Base-by-base conservation (phyloP, 2,329 filamentous ascomycete genomes). In the Fusarium decemcellulare region DNA sequence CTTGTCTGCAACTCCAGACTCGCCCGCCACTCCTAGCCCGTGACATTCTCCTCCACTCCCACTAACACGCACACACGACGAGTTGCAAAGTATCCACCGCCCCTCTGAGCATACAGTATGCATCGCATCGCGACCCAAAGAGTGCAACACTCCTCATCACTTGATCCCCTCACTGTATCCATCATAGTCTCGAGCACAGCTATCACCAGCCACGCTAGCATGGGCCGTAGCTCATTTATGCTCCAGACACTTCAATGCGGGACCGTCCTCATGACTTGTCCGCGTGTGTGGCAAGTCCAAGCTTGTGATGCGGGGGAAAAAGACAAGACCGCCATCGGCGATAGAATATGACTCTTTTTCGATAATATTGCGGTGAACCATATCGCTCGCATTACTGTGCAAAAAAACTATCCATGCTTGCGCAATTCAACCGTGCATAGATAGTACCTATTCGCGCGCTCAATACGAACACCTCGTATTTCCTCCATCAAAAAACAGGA, bases 251-350 rank as follows among this genome's bases (percentile, higher is more conserved):
- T 30, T 18, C 61, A 30, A 47, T 59, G 44, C 65, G 43, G 50
- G 46, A 47, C 43, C 18, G 63, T 65, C 58, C 67, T 70, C 67
- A 70, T 70, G 67, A 70, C 66, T 59, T 63, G 66, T 59, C 63
- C 65, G 59, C 65, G 66, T 70, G 61, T 55, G 61, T 58, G 55
- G 59, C 54, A 52, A 53, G 55, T 48, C 54, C 51, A 55, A 59
- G 44, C 61, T 59, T 65, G 59, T 67, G 65, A 69, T 69, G 66
- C 66, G 66, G 66, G 66, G 66, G 23, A 23, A 23, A 23, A 23
- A 5, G 23, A 23, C 23, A 56, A 70, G 11, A 63, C 30, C 27
- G 57, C 40, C 58, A 63, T 57, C 50, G 66, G 53, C 37, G 37
- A 40, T 23, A 27, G 32, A 37, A 40, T 29, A 58, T 69, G 57